Evolutionary conservation across 2,329 filamentous ascomycete species (phyloP).

Genomic region (Emericellopsis atlantica): DNA sequence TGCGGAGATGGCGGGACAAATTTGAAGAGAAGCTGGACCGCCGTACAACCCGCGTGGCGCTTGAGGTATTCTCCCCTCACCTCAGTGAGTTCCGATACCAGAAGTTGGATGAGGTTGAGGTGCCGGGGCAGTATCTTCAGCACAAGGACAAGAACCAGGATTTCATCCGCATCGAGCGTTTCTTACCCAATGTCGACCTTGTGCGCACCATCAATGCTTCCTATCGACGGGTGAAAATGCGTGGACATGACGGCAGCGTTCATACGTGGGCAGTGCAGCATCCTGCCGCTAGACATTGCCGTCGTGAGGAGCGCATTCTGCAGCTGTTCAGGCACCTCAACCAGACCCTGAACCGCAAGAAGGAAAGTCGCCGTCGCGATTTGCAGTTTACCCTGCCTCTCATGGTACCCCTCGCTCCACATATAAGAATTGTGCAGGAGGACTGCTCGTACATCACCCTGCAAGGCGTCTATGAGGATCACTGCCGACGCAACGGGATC

Average conservation of each 20-base stretch:
- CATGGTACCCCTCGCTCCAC: constrained; percentile 89
- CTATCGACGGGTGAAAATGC: constrained; percentile 86
- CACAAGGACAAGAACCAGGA: constrained; percentile 99
- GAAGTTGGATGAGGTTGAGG: constrained; percentile 96
- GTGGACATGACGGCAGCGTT: constrained; percentile 93
- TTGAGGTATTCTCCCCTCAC: constrained; percentile 81
- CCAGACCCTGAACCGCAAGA: constrained; percentile 78
- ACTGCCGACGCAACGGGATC: constrained; percentile 75
- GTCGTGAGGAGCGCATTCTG: constrained; percentile 86
- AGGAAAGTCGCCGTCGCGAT: constrained; percentile 87
- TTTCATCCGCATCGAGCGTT: constrained; percentile 93
- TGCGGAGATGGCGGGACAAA: constrained; percentile 91
- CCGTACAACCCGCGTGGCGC: constrained; percentile 55
- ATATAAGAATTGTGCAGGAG: constrained; percentile 91
- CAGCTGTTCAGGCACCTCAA: constrained; percentile 98
- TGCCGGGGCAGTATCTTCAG: constrained; percentile 91
- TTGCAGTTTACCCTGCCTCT: constrained; percentile 91
- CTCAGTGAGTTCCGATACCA: constrained; percentile 95
- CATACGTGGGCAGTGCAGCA: constrained; percentile 96
- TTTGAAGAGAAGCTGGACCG: constrained; percentile 96
- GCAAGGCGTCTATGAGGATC: constrained; percentile 92
- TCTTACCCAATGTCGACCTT: constrained; percentile 87
- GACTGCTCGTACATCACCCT: constrained; percentile 89
- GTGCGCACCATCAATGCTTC: constrained; percentile 85
- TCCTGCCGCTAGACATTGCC: constrained; percentile 81